A percentile compares a stretch with the other conserved stretches of the same genome.
phyloP scores from a whole-genome alignment of 169 alveolate genomes.

The Plasmodium billcollinsi region DNA sequence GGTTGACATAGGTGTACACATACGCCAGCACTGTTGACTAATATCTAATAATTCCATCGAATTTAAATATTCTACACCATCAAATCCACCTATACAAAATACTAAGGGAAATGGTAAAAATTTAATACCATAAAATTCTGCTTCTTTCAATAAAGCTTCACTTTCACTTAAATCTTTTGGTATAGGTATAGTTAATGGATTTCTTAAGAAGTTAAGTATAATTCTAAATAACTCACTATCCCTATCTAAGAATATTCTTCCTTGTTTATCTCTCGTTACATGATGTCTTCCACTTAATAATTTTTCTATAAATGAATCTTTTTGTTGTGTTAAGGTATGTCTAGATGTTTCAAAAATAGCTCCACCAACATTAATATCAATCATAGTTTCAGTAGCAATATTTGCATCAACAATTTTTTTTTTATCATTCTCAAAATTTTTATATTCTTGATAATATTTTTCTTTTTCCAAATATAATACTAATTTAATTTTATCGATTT shows the following conservation, averaged over 20 bases:
- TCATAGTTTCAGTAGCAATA: conserved; percentile 90
- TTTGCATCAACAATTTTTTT: conserved; percentile 85
- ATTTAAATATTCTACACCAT: conserved; percentile 86
- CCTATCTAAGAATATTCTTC: conserved; percentile 90
- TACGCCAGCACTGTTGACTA: conserved; percentile 91
- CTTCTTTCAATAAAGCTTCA: conserved; percentile 85
- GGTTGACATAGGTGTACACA: conserved; percentile 90
- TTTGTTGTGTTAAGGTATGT: conserved; percentile 88
- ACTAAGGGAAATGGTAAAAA: conserved; percentile 91
- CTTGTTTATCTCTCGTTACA: conserved; percentile 89
- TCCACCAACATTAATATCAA: conserved; percentile 91
- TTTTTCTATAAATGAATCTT: conserved; percentile 85
- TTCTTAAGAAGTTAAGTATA: conserved; percentile 88
- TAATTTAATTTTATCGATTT: conserved; percentile 84
- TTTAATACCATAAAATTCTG: conserved; percentile 87
- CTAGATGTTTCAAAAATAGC: conserved; percentile 90
- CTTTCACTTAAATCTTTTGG: conserved; percentile 90
- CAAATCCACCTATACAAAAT: conserved; percentile 89
- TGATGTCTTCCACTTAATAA: conserved; percentile 89
- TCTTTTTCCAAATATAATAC: conserved; percentile 85
- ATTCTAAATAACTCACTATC: conserved; percentile 89
- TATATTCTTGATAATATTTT: conserved; percentile 81
- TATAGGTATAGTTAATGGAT: conserved; percentile 84
- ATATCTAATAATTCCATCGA: conserved; percentile 89
- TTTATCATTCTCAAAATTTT: conserved; percentile 86